Conservation (phyloP, 306 rosid species). For the Vachellia collinsii region DNA sequence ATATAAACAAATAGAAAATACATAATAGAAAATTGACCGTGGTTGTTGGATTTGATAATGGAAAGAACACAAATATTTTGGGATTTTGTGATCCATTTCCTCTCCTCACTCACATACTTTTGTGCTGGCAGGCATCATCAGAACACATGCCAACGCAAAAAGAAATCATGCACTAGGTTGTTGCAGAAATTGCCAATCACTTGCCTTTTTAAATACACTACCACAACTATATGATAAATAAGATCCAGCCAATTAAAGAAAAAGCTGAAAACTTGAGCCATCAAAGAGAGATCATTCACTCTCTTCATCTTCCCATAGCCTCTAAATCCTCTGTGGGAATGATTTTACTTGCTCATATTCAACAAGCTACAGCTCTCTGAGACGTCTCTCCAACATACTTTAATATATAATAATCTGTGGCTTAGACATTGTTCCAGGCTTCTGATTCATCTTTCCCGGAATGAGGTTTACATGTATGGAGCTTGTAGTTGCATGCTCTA, state of each 20-base stretch:
- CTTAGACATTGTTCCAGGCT: conserved; percentile 60
- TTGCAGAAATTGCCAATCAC: too few species aligned
- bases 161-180: too few species aligned
- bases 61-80: too few species aligned
- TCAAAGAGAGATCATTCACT: conserved; percentile 11
- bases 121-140: too few species aligned
- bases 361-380: conserved; percentile 6
- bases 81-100: too few species aligned
- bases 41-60: too few species aligned
- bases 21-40: too few species aligned
- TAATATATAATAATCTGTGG: not conserved
- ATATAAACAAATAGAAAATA: too few species aligned
- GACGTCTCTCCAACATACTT: conserved; percentile 8
- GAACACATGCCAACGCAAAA: too few species aligned
- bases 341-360: conserved; percentile 1
- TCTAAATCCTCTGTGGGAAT: conserved; percentile 20
- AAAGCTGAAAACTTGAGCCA: conserved; percentile 25
- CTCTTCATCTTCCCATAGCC: conserved; percentile 7
- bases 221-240: conserved; percentile 16
- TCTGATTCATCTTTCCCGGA: conserved; percentile 54
- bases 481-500: conserved; percentile 77
- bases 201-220: too few species aligned
- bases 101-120: too few species aligned
- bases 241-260: conserved; percentile 29
- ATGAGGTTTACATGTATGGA: conserved; percentile 57